phyloP scores from a whole-genome alignment of 441 rosid genomes.

The Bocquillonia castaneifolia region DNA sequence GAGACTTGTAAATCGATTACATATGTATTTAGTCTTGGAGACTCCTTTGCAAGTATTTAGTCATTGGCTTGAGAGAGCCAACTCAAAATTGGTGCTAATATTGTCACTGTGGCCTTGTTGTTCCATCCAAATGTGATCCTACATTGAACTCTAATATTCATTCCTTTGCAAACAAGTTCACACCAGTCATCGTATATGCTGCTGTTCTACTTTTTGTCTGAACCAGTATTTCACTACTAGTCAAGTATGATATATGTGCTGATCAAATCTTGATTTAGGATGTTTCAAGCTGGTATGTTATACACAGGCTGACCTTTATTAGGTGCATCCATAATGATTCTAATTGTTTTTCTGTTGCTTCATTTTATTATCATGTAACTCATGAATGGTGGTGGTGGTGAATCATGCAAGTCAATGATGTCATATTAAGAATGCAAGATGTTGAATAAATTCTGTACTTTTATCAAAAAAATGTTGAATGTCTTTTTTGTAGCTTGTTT shows the following conservation, averaged over 20 bases:
- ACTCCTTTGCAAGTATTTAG: not conserved
- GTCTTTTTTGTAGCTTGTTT: too few species aligned
- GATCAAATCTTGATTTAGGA: not conserved
- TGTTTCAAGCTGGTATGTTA: not conserved
- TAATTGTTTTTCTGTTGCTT: not conserved
- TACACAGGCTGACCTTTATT: not conserved
- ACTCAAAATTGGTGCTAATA: not conserved
- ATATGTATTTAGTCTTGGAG: too few species aligned
- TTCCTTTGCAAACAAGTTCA: not conserved
- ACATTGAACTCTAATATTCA: not conserved
- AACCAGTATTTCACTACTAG: not conserved
- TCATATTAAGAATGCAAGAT: not conserved
- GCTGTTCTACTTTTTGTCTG: not conserved
- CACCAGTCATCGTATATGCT: not conserved
- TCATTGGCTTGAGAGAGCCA: not conserved
- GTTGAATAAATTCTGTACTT: not conserved
- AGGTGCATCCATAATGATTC: not conserved
- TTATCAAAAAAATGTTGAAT: too few species aligned
- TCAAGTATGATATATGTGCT: not conserved
- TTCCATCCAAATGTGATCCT: not conserved
- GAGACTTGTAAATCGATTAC: too few species aligned
- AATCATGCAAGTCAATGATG: not conserved
- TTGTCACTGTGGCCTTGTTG: not conserved
- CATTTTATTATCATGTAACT: slow-evolving; percentile 3
- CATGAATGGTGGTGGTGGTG: not conserved